These are phyloP conservation scores for Cochlearia excelsa DNA, from an alignment of 345 rosid genomes.

Conservation along the genomic window DNA sequence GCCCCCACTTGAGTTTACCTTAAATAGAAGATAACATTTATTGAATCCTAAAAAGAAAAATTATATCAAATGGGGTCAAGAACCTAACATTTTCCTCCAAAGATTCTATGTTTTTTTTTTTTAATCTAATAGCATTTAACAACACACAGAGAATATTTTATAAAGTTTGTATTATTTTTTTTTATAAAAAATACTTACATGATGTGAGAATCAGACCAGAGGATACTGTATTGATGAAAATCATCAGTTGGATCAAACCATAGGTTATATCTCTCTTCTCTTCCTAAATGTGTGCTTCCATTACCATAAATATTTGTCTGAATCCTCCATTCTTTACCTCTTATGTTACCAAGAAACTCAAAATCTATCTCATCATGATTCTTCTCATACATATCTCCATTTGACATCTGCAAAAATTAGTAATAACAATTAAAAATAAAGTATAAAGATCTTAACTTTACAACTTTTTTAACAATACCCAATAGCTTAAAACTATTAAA, in stretches of 20 bases:
- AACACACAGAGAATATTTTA: constrained; percentile 10
- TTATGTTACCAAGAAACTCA: constrained; percentile 94
- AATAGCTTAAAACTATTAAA: constrained; percentile 8
- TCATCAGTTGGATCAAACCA: constrained; percentile 98
- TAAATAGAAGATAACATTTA: constrained; percentile 24
- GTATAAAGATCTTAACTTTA: not conserved
- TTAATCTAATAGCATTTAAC: not conserved
- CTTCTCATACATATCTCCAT: constrained; percentile 88
- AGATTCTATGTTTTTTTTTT: constrained; percentile 2
- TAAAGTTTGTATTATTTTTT: not conserved
- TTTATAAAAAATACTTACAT: constrained; percentile 48
- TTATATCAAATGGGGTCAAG: constrained; percentile 24
- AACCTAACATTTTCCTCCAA: constrained; percentile 16
- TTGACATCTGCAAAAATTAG: constrained; percentile 65
- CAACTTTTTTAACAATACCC: not conserved
- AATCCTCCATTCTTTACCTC: constrained; percentile 99
- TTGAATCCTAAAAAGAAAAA: constrained; percentile 3
- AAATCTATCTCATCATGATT: constrained; percentile 98
- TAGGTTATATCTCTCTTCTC: constrained; percentile 95
- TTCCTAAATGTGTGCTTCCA: constrained; percentile 83
- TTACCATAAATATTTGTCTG: constrained; percentile 95
- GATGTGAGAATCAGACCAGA: constrained; percentile 90
- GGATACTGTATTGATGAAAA: constrained; percentile 84
- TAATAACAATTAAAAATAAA: not conserved
- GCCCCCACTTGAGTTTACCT: constrained; percentile 34